phyloP scores from a whole-genome alignment of 495 filamentous ascomycete genomes.

The Barbatosphaeria neglecta region DNA sequence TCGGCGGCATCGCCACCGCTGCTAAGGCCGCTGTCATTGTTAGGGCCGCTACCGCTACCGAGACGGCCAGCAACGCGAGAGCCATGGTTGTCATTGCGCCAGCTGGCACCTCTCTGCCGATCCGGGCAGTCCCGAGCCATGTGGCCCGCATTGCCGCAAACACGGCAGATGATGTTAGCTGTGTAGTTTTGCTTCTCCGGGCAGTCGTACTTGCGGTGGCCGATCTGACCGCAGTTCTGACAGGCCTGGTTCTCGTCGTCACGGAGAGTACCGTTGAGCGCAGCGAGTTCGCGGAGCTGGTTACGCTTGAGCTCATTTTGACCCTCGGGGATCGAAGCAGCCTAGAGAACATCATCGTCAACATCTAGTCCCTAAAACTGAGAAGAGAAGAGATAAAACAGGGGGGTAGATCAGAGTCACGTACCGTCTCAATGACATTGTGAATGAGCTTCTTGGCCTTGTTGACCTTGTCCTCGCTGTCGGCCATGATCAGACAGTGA shows the following conservation, averaged over 20 bases:
- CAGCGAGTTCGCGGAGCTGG: slow-evolving; percentile 92
- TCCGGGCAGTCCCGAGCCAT: slow-evolving; percentile 62
- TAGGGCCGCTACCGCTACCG: slow-evolving; percentile 29
- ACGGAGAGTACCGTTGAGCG: slow-evolving; percentile 93
- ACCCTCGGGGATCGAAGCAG: slow-evolving; percentile 94
- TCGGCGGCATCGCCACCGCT: slow-evolving; percentile 55
- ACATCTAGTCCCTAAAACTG: neutral
- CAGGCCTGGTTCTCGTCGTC: slow-evolving; percentile 99
- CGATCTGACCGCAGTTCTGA: slow-evolving; percentile 99
- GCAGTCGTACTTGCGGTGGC: slow-evolving; percentile 97
- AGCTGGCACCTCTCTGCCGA: slow-evolving; percentile 76
- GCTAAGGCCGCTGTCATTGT: neutral
- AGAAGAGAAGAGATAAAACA: neutral
- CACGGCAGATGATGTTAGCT: slow-evolving; percentile 96
- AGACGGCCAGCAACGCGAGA: slow-evolving; percentile 47
- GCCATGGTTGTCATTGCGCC: slow-evolving; percentile 63
- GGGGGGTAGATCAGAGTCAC: slow-evolving; percentile 18
- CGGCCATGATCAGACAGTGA: slow-evolving; percentile 97
- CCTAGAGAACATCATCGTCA: slow-evolving; percentile 41
- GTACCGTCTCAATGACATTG: slow-evolving; percentile 93
- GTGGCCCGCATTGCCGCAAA: slow-evolving; percentile 58
- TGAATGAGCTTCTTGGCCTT: slow-evolving; percentile 96
- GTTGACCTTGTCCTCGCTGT: slow-evolving; percentile 96
- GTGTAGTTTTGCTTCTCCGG: slow-evolving; percentile 97
- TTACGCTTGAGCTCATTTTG: slow-evolving; percentile 98